Evolutionary conservation across 768 basidiomycete genomes (phyloP).

Genomic region (Naganishia onofrii): DNA sequence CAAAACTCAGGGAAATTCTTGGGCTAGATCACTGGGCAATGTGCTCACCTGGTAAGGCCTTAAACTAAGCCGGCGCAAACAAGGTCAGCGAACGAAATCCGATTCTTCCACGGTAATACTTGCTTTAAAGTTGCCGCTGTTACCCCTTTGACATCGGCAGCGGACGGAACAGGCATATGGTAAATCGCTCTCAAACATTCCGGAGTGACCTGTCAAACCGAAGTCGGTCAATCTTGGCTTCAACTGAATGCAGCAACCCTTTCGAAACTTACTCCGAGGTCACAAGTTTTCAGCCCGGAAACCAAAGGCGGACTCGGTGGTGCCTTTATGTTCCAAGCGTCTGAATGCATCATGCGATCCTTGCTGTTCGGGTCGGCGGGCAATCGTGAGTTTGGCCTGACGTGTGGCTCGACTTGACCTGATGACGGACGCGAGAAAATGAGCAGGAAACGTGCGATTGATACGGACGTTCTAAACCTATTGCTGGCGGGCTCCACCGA

Average conservation of each 20-base stretch:
- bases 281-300: conserved; percentile 5
- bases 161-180: conserved; percentile 10
- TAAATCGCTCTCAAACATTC: conserved; percentile 20
- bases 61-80: neutral
- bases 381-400: neutral
- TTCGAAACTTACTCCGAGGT: neutral
- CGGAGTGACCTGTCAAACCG: neutral
- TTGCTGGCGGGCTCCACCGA: too few relatives aligned
- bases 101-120: neutral
- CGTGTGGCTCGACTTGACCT: conserved; percentile 11
- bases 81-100: neutral
- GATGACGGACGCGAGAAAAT: too few relatives aligned
- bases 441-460: too few relatives aligned
- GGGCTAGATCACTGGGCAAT: neutral
- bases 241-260: neutral
- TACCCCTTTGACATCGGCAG: neutral
- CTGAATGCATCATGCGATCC: conserved; percentile 9
- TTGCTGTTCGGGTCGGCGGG: neutral
- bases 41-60: conserved; percentile 1
- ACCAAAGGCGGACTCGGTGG: neutral
- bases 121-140: neutral
- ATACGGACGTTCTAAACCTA: too few relatives aligned
- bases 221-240: neutral
- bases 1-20: too few relatives aligned
- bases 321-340: neutral